These are phyloP conservation scores for Sungouiella blattae DNA, from an alignment of 805 yeast species.

Conservation along the genomic window DNA sequence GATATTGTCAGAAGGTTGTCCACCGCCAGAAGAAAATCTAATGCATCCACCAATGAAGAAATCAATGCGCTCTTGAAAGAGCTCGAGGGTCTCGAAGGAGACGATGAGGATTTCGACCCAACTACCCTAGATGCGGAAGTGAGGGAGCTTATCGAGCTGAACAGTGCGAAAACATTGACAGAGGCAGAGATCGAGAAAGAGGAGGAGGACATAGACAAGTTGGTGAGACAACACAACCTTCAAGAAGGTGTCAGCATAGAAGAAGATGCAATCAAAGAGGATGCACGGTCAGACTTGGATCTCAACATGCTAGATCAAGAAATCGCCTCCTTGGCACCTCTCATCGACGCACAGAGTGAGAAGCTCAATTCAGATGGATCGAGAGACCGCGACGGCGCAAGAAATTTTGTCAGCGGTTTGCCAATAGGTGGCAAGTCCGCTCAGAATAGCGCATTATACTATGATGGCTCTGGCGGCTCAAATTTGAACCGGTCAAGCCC, in stretches of 20 bases:
- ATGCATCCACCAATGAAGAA: slow-evolving; percentile 38
- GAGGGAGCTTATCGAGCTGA: slow-evolving; percentile 7
- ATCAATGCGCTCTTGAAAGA: slow-evolving; percentile 34
- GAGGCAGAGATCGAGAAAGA: slow-evolving; percentile 23
- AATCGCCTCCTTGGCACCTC: slow-evolving; percentile 37
- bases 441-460: neutral
- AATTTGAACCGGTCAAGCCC: slow-evolving; percentile 16
- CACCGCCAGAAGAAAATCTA: slow-evolving; percentile 34
- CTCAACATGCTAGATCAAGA: slow-evolving; percentile 36
- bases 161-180: slow-evolving; percentile 19
- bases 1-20: slow-evolving; percentile 26
- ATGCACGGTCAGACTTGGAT: slow-evolving; percentile 17
- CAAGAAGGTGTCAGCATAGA: slow-evolving; percentile 30
- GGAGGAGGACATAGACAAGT: slow-evolving; percentile 35
- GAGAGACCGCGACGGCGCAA: slow-evolving; percentile 13
- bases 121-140: slow-evolving; percentile 7
- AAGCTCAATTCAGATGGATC: neutral
- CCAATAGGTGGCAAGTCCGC: neutral
- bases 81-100: slow-evolving; percentile 26
- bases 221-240: slow-evolving; percentile 33
- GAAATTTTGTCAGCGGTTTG: too few relatives aligned
- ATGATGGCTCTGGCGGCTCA: neutral
- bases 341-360: slow-evolving; percentile 35
- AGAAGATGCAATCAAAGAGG: slow-evolving; percentile 12
- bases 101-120: slow-evolving; percentile 12